Percentiles rank a stretch among this genome's conserved stretches.
phyloP scores from a whole-genome alignment of 2,329 filamentous ascomycete genomes.

The Macrophomina pseudophaseolina region DNA sequence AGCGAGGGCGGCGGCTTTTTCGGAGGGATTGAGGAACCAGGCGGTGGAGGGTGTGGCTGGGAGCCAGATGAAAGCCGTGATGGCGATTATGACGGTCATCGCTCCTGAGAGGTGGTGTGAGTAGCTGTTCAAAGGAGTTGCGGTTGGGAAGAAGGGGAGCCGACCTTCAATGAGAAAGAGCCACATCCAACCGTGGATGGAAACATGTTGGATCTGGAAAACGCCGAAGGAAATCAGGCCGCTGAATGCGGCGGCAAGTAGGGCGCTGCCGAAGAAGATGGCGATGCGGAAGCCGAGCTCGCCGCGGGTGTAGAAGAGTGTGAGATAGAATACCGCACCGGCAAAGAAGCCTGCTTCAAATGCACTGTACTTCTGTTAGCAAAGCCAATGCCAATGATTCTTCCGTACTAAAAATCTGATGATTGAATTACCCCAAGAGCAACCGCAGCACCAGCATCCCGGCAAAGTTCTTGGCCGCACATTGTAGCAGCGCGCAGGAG shows the following conservation, averaged over 20 bases:
- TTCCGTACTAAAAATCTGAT: not conserved
- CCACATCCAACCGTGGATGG: conserved; percentile 49
- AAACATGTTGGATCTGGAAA: conserved; percentile 48
- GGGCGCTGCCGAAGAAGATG: conserved; percentile 41
- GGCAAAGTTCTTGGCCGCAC: conserved; percentile 55
- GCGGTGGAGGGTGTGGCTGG: conserved; percentile 41
- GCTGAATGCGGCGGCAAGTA: conserved; percentile 31
- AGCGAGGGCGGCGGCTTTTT: conserved; percentile 48
- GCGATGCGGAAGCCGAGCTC: conserved; percentile 24
- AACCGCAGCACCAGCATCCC: conserved; percentile 57
- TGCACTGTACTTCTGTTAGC: conserved; percentile 32
- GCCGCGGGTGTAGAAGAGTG: conserved; percentile 22
- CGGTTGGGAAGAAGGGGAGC: conserved; percentile 24
- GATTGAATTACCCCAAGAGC: conserved; percentile 42
- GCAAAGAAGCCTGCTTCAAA: conserved; percentile 62
- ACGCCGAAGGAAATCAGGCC: conserved; percentile 40
- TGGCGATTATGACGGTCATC: conserved; percentile 41
- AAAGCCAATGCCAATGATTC: not conserved
- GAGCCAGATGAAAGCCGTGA: conserved; percentile 42
- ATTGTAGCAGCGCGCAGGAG: conserved; percentile 54
- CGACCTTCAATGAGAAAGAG: conserved; percentile 54
- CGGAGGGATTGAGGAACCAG: conserved; percentile 46
- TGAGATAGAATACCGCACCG: conserved; percentile 47
- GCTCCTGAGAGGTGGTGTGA: conserved; percentile 18
- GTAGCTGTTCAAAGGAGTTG: not conserved